phyloP scores from a whole-genome alignment of 495 filamentous ascomycete genomes.

The Talaromyces liani region DNA sequence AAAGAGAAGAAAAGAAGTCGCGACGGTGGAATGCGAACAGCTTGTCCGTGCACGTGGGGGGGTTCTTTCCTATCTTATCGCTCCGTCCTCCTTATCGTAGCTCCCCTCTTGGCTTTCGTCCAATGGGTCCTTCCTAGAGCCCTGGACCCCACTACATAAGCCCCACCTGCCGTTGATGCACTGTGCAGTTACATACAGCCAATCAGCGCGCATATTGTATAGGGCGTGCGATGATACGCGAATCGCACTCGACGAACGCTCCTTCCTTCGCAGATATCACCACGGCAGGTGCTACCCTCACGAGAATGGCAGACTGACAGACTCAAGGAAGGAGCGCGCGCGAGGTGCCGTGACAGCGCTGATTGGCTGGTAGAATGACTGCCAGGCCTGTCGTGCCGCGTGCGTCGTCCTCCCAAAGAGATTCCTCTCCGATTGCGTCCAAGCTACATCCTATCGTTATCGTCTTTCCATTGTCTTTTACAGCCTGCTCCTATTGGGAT shows the following conservation, averaged over 20 bases:
- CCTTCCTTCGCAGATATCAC: slow-evolving; percentile 1
- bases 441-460: background rate
- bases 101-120: background rate
- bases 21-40: background rate
- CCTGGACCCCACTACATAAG: background rate
- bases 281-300: slow-evolving; percentile 3
- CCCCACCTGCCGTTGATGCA: slow-evolving; percentile 1
- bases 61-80: background rate
- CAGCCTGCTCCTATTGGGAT: slow-evolving; percentile 8
- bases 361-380: background rate
- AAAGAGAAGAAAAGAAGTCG: background rate
- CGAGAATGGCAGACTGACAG: background rate
- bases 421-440: background rate
- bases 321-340: background rate
- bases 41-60: slow-evolving; percentile 1
- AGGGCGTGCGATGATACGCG: slow-evolving; percentile 5
- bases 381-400: background rate
- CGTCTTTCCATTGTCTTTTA: background rate
- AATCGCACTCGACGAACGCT: slow-evolving; percentile 2
- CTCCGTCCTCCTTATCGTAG: background rate
- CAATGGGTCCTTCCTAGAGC: slow-evolving; percentile 1
- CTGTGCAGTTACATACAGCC: no score
- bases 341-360: background rate
- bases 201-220: background rate
- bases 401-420: background rate